These are phyloP conservation scores for Agaricus subrufescens DNA, from an alignment of 768 basidiomycete genomes.

Conservation along the genomic window DNA sequence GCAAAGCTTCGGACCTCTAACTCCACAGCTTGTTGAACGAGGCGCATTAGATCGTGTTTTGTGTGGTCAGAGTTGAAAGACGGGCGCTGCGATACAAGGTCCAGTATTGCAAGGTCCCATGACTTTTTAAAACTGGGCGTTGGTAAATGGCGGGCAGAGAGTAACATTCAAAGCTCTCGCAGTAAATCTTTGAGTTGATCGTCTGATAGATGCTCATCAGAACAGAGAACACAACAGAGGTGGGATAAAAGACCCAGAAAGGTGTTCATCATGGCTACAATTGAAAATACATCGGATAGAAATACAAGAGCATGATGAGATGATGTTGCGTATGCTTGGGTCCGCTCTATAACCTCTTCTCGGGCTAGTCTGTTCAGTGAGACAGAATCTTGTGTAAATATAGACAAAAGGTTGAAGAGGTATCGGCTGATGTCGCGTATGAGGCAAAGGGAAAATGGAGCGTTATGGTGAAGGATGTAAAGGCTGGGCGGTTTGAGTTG, in stretches of 20 bases:
- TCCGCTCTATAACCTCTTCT: slow-evolving; percentile 34
- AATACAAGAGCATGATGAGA: slow-evolving; percentile 51
- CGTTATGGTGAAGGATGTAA: slow-evolving; percentile 27
- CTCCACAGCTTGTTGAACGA: too few species aligned
- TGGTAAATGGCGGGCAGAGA: slow-evolving; percentile 27
- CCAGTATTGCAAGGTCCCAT: slow-evolving; percentile 43
- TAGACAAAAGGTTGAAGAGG: slow-evolving; percentile 24
- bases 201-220: slow-evolving; percentile 23
- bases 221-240: not conserved
- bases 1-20: too few species aligned
- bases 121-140: slow-evolving; percentile 39
- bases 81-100: slow-evolving; percentile 40
- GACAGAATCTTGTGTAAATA: slow-evolving; percentile 14
- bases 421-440: slow-evolving; percentile 48
- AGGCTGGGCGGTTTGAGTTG: slow-evolving; percentile 15
- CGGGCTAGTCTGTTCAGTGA: slow-evolving; percentile 14
- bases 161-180: slow-evolving; percentile 38
- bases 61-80: not conserved
- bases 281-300: slow-evolving; percentile 46
- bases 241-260: slow-evolving; percentile 41
- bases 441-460: slow-evolving; percentile 25
- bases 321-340: slow-evolving; percentile 38
- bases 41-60: too few species aligned
- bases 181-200: slow-evolving; percentile 40
- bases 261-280: slow-evolving; percentile 35